phyloP scores from a whole-genome alignment of 1,284 basidiomycete species.

The Xanthoconium separans region DNA sequence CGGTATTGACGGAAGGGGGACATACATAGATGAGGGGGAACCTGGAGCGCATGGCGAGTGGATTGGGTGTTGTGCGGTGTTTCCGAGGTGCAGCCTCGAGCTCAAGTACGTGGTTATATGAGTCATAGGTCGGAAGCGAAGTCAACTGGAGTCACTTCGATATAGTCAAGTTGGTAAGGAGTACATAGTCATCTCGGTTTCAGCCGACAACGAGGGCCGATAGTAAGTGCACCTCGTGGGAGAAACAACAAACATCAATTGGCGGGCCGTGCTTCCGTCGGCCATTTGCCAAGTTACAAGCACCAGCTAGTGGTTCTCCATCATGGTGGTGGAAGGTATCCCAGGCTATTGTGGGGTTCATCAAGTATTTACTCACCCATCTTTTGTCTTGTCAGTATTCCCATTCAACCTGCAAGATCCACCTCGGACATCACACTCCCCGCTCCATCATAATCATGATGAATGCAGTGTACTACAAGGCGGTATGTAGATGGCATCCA shows the following conservation, averaged over 20 bases:
- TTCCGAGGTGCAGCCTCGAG: too few relatives aligned
- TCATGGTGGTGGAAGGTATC: background rate
- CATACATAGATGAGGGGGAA: constrained; percentile 15
- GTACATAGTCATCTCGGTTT: too few relatives aligned
- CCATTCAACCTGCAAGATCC: background rate
- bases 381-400: background rate
- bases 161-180: too few relatives aligned
- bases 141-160: too few relatives aligned
- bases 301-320: background rate
- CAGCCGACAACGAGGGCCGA: too few relatives aligned
- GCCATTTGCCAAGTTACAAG: background rate
- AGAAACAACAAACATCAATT: too few relatives aligned
- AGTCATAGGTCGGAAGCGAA: too few relatives aligned
- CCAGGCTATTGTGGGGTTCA: constrained; percentile 10
- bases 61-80: too few relatives aligned
- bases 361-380: background rate
- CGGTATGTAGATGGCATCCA: constrained; percentile 1
- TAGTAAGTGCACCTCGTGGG: too few relatives aligned
- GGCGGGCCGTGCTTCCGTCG: background rate
- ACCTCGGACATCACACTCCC: background rate
- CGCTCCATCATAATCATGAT: constrained; percentile 7
- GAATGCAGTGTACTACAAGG: constrained; percentile 26
- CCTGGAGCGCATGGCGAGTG: background rate
- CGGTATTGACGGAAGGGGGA: background rate
- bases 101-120: too few relatives aligned